Evolutionary conservation across 1,284 basidiomycete genomes (phyloP), one percentile per base, ranked within the genome.

Genomic region (Ganoderma lingzhi): DNA sequence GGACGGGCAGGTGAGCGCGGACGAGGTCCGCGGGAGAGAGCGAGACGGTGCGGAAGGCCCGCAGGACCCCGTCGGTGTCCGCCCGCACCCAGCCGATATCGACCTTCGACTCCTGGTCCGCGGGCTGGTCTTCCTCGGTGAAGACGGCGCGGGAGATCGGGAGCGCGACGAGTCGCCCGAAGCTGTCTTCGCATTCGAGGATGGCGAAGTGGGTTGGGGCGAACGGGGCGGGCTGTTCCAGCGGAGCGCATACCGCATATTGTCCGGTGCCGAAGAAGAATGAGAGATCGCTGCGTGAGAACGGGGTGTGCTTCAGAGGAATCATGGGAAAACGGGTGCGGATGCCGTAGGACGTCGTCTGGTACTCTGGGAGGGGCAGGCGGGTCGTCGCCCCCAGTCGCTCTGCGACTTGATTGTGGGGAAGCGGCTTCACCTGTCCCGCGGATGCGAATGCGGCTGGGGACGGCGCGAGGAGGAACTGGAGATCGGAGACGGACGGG

Each of bases 101-200:
- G 32, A 56, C 55, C 55, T 56, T 56, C 55, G 55, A 56, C 32
- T 56, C 55, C 15, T n/a, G 15, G 32, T 35, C 55, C 12, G 55
- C 30, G 30, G 19, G 55, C 19, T 35, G 30, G 17, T 56, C 19
- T 19, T 59, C 56, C 37, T 59, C 56, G 10, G 10, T 39, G 19
- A 35, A 39, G 9, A 6, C 19, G 15, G 56, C 35, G 19, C 35
- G 37, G 9, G 56, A 59, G 35, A 59, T 32, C 17, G 55, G 55
- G 15, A 56, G 32, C 8, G 55, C 55, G 6, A 56, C 55, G 6
- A 56, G 55, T 32, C 55, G 55, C 3, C 55, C 55, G 55, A 56
- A 56, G 55, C 55, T 56, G 55, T 56, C 55, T 19, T 56, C 55
- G 30, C 55, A 56, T 35, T 56, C 55, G 15, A 56, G 55, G 55